Conservation (phyloP, 495 filamentous ascomycete genomes). For the Arthonia radiata region DNA sequence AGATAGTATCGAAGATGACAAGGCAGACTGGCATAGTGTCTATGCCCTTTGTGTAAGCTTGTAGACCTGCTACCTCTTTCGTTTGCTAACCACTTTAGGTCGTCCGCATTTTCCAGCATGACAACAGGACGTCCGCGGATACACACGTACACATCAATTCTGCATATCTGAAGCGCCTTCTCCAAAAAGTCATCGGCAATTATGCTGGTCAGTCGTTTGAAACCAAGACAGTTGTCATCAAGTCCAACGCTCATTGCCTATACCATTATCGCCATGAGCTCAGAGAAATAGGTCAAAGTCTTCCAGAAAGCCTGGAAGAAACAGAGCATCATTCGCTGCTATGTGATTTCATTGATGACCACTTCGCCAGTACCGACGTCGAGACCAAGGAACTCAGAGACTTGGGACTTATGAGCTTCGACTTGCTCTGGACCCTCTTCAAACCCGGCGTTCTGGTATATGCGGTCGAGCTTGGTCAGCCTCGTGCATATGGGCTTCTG, state of each 20-base stretch:
- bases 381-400: slow-evolving; percentile 28
- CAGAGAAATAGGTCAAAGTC: not conserved
- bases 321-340: slow-evolving; percentile 34
- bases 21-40: too few species aligned
- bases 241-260: slow-evolving; percentile 2
- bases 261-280: slow-evolving; percentile 7
- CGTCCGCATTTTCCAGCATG: too few species aligned
- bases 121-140: too few species aligned
- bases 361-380: slow-evolving; percentile 31
- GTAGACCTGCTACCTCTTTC: too few species aligned
- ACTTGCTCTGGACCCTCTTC: slow-evolving; percentile 30
- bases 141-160: slow-evolving; percentile 8
- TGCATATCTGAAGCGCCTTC: slow-evolving; percentile 5
- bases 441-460: slow-evolving; percentile 22
- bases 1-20: too few species aligned
- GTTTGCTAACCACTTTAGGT: too few species aligned
- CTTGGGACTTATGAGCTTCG: slow-evolving; percentile 34
- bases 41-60: too few species aligned
- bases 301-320: slow-evolving; percentile 4
- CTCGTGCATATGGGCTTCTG: slow-evolving; percentile 16
- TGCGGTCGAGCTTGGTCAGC: slow-evolving; percentile 13
- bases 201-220: slow-evolving; percentile 5
- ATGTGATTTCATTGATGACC: slow-evolving; percentile 26
- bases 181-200: slow-evolving; percentile 3
- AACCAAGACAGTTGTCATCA: slow-evolving; percentile 5